Conservation (phyloP, 1,284 basidiomycete species). For the Lentinula novae-zelandiae region DNA sequence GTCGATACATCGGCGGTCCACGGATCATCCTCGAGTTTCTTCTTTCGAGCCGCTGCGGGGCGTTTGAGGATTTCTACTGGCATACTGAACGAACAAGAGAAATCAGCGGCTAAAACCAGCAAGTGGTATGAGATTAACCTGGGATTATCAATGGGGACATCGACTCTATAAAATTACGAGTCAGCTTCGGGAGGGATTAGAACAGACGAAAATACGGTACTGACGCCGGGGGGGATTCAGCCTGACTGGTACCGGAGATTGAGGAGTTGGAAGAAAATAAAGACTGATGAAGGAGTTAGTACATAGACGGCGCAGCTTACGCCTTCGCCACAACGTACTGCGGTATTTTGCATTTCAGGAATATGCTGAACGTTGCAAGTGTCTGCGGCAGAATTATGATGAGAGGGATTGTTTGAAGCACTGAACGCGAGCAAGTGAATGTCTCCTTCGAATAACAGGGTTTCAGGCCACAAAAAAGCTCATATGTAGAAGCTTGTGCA, state of each 20-base stretch:
- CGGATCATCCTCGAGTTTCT: constrained; percentile 44
- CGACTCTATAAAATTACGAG: not conserved
- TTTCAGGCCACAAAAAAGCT: not conserved
- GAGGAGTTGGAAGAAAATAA: not conserved
- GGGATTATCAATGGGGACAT: not conserved
- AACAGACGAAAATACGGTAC: not conserved
- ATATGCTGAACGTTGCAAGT: not conserved
- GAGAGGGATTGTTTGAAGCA: not conserved
- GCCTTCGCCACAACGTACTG: not conserved
- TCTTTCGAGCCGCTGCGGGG: constrained; percentile 40
- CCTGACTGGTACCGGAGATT: not conserved
- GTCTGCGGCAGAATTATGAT: not conserved
- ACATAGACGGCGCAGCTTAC: not conserved
- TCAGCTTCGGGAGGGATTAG: not conserved
- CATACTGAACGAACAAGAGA: not conserved
- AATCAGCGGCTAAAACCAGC: not conserved
- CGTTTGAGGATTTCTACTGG: constrained; percentile 13
- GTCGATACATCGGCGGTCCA: constrained; percentile 50
- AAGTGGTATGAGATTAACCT: not conserved
- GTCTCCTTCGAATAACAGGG: not conserved
- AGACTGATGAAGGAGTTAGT: not conserved
- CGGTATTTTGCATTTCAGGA: not conserved
- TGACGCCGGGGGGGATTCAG: constrained; percentile 1
- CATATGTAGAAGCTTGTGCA: not conserved
- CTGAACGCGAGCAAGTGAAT: not conserved